Evolutionary conservation across 805 yeast genomes (phyloP), one percentile per base, ranked within the genome.

Genomic region (Candida nitratophila): DNA sequence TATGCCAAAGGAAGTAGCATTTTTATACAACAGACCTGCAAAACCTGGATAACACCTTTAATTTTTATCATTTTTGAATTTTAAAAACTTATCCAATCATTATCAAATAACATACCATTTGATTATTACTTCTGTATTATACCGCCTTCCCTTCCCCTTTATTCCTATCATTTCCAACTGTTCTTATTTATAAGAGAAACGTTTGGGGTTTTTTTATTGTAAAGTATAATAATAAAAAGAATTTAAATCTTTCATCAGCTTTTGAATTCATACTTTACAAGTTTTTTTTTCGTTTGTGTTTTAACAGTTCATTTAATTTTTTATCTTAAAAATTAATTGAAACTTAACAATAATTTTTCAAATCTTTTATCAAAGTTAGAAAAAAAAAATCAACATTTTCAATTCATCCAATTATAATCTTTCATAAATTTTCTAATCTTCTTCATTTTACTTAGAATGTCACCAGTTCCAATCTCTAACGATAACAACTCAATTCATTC

Each of bases 41-140:
- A 59, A 55, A 58, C 62, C 65, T 45, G 55, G 65, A 60, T 60
- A 60, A 60, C 50, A 50, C 32, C 44, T 47, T 39, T 43, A 48
- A 40, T 9, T 33, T 37, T n/a, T n/a, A n/a, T n/a, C n/a, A n/a
- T n/a, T n/a, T n/a, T n/a, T n/a, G n/a, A n/a, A n/a, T n/a, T n/a
- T n/a, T n/a, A n/a, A n/a, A n/a, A n/a, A n/a, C n/a, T n/a, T n/a
- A n/a, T n/a, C n/a, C n/a, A n/a, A n/a, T n/a, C n/a, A n/a, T n/a
- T n/a, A n/a, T n/a, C n/a, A n/a, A n/a, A n/a, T n/a, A n/a, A n/a
- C n/a, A n/a, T n/a, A n/a, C n/a, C n/a, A n/a, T n/a, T n/a, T n/a
- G n/a, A 24, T 37, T 34, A n/a, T 34, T n/a, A 34, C 9, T 16
- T 19, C 3, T 4, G 11, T 19, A 34, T 19, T 34, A 19, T 10